These are phyloP conservation scores for Sambucus nigra DNA, from an alignment of 129 eudicot genomes.

Conservation along the genomic window DNA sequence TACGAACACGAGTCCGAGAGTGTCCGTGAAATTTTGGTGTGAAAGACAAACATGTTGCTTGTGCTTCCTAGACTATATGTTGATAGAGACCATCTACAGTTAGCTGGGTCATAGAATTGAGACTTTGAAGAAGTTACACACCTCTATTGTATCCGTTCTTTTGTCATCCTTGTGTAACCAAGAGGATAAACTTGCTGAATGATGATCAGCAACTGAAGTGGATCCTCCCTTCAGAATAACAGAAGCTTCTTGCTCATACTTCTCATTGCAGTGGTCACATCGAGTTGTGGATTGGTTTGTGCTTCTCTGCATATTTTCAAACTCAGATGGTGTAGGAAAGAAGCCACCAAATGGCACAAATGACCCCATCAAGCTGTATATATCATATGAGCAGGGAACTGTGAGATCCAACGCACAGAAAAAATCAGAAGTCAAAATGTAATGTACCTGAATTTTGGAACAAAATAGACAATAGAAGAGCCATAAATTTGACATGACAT, in stretches of 20 bases:
- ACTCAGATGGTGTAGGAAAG: slow-evolving; percentile 56
- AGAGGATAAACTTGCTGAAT: slow-evolving; percentile 37
- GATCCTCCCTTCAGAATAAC: slow-evolving; percentile 36
- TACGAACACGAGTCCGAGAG: no score
- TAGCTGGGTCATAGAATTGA: not conserved
- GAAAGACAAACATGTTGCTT: no score
- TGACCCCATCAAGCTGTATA: slow-evolving; percentile 92
- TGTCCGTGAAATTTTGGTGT: no score
- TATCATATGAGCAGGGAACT: slow-evolving; percentile 40
- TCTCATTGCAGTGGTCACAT: slow-evolving; percentile 65
- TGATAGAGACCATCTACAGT: not conserved
- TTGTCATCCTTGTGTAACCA: slow-evolving; percentile 54
- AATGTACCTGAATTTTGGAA: not conserved
- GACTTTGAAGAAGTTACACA: slow-evolving; percentile 32
- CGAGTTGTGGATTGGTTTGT: slow-evolving; percentile 25
- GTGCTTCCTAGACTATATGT: no score
- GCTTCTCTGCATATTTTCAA: slow-evolving; percentile 19
- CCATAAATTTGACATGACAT: not conserved
- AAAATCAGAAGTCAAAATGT: slow-evolving; percentile 23
- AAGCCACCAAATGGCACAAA: slow-evolving; percentile 98
- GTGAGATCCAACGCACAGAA: slow-evolving; percentile 33
- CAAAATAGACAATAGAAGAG: not conserved
- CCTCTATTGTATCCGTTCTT: slow-evolving; percentile 35
- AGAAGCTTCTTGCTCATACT: slow-evolving; percentile 62
- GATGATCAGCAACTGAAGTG: slow-evolving; percentile 41